These are phyloP conservation scores for Botrytis medusae DNA, from an alignment of 2,329 filamentous ascomycete species.

Conservation along the genomic window DNA sequence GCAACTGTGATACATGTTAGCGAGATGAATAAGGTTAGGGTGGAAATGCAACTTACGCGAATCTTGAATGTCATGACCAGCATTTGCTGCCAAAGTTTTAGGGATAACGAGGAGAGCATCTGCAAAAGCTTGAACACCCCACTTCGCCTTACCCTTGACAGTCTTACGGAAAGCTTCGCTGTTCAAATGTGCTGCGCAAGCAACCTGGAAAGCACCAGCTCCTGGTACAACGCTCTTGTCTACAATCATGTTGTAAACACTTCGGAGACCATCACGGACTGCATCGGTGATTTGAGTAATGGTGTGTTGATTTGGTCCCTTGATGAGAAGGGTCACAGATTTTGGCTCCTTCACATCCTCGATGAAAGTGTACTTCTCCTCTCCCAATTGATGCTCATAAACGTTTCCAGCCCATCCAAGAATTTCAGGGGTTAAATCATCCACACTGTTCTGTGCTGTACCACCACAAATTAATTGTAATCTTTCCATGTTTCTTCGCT, in stretches of 20 bases:
- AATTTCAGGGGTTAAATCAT: constrained; percentile 82
- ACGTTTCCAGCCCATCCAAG: constrained; percentile 95
- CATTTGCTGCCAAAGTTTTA: constrained; percentile 95
- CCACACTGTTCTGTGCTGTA: constrained; percentile 90
- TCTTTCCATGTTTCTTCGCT: constrained; percentile 98
- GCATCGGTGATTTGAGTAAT: constrained; percentile 97
- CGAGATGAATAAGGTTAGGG: neutral
- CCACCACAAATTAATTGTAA: constrained; percentile 94
- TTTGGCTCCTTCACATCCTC: constrained; percentile 99
- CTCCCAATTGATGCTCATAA: constrained; percentile 94
- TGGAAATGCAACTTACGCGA: constrained; percentile 61
- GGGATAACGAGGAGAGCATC: constrained; percentile 94
- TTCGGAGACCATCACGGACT: constrained; percentile 89
- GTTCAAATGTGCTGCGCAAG: constrained; percentile 82
- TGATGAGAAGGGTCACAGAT: constrained; percentile 95
- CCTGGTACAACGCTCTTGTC: constrained; percentile 94
- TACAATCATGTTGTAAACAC: constrained; percentile 99
- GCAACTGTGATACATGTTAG: constrained; percentile 60
- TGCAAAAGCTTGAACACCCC: constrained; percentile 90
- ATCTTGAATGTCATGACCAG: constrained; percentile 95
- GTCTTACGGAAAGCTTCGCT: constrained; percentile 84
- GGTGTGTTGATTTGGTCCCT: constrained; percentile 94
- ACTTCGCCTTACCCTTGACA: constrained; percentile 97
- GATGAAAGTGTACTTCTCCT: constrained; percentile 99
- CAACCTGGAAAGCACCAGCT: constrained; percentile 93